Evolutionary conservation across 2,329 filamentous ascomycete genomes (phyloP), one percentile per base, ranked within the genome.

Genomic region (Diaporthe citri): DNA sequence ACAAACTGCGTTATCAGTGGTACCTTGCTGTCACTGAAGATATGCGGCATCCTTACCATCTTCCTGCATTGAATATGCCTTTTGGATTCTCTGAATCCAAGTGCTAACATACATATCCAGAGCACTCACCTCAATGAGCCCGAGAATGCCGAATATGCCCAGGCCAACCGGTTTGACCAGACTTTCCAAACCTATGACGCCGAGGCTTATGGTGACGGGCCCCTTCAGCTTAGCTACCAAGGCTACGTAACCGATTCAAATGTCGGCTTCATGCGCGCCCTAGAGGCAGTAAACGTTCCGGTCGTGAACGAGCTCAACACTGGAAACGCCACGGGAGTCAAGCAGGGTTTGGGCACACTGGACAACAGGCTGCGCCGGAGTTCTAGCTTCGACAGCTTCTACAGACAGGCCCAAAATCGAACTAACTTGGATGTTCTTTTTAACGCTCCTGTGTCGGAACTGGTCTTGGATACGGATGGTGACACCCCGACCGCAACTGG

Each of bases 181-280:
- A 78, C 74, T 2, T 79, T 79, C 75, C 79, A 81, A 67, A 81
- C 80, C 9, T 78, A 75, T 72, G 80, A 81, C n/a, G 76, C 79
- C 10, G 41, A 64, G 7, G 80, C 78, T 17, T 81, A 81, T 60
- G 73, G 76, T 56, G 76, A 81, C 43, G 79, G 80, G 0, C 80
- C 80, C 1, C 75, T 81, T 9, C 66, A 81, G 76, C 76, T 81
- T 25, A 78, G 76, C 17, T 67, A 67, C 43, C 36, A 81, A 64
- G 79, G 79, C 8, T 80, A 72, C 34, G 74, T 74, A 20, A 43
- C 74, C 4, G 72, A 70, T 22, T 74, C 74, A 9, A 73, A 59
- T 6, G 67, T 71, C 4, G 74, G 74, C 1, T 74, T 81, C 72
- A 79, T 81, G 46, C 22, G 76, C 72, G 62, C 78, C 78, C 10